Conservation (phyloP, 2,329 filamentous ascomycete species). For the Myriosclerotinia scirpicola region DNA sequence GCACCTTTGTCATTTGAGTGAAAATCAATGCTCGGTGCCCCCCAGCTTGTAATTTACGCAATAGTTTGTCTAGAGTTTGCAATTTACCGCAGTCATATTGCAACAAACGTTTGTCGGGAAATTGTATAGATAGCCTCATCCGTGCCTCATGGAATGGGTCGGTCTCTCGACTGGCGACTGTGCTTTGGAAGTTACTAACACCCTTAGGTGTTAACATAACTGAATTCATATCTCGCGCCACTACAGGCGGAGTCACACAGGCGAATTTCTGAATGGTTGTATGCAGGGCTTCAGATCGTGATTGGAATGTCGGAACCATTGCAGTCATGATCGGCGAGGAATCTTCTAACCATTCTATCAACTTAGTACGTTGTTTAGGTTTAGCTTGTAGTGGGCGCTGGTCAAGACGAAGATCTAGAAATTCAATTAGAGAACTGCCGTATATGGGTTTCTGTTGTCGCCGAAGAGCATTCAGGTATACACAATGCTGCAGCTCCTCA, state of each 20-base stretch:
- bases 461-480: constrained; percentile 78
- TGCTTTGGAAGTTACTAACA: constrained; percentile 56
- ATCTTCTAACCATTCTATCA: constrained; percentile 74
- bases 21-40: constrained; percentile 96
- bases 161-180: constrained; percentile 56
- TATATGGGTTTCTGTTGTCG: constrained; percentile 81
- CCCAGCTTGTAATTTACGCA: constrained; percentile 82
- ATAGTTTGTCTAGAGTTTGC: constrained; percentile 80
- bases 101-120: constrained; percentile 91
- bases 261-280: constrained; percentile 82
- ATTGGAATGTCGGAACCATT: constrained; percentile 72
- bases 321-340: constrained; percentile 62
- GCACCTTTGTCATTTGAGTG: constrained; percentile 98
- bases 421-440: constrained; percentile 73
- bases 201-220: constrained; percentile 64
- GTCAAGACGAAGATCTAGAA: constrained; percentile 64
- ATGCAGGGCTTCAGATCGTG: constrained; percentile 71
- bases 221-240: constrained; percentile 73
- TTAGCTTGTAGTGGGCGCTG: constrained; percentile 59
- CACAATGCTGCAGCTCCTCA: constrained; percentile 76
- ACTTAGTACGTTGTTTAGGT: constrained; percentile 59
- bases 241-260: constrained; percentile 85
- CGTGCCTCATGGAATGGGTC: constrained; percentile 94
- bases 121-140: constrained; percentile 90
- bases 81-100: constrained; percentile 98